These are phyloP conservation scores for Talaromyces wortmannii DNA, from an alignment of 495 filamentous ascomycete genomes.

Conservation along the genomic window DNA sequence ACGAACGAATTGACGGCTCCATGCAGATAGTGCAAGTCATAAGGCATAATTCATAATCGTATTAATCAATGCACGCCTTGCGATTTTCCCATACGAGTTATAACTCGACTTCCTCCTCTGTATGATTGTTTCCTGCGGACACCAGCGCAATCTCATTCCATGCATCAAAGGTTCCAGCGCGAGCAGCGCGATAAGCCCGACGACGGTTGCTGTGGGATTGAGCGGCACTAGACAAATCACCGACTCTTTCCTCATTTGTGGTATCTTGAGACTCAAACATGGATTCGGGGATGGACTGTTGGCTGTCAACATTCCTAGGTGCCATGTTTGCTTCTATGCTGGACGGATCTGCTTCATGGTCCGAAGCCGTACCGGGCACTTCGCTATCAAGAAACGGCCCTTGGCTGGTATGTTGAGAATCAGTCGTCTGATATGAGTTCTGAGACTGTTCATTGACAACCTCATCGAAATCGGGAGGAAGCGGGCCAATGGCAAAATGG, in stretches of 20 bases:
- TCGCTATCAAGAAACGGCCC: neutral
- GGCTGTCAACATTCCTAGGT: neutral
- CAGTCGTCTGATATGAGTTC: neutral
- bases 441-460: neutral
- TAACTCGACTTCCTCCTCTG: conserved; percentile 43
- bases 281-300: conserved; percentile 11
- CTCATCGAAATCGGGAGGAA: conserved; percentile 6
- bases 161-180: conserved; percentile 23
- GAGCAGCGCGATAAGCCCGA: conserved; percentile 31
- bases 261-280: conserved; percentile 13
- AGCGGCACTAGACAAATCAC: conserved; percentile 5
- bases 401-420: neutral
- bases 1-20: too few relatives aligned
- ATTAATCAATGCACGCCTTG: too few relatives aligned
- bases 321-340: neutral
- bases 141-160: conserved; percentile 40
- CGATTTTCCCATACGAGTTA: conserved; percentile 8
- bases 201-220: conserved; percentile 4
- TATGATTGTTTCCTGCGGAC: conserved; percentile 40
- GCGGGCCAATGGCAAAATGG: neutral
- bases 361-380: neutral
- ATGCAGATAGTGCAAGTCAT: too few relatives aligned
- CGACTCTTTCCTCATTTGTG: neutral
- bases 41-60: too few relatives aligned
- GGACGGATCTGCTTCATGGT: neutral